phyloP scores from a whole-genome alignment of 495 filamentous ascomycete genomes.

The Chaetomidium leptoderma region DNA sequence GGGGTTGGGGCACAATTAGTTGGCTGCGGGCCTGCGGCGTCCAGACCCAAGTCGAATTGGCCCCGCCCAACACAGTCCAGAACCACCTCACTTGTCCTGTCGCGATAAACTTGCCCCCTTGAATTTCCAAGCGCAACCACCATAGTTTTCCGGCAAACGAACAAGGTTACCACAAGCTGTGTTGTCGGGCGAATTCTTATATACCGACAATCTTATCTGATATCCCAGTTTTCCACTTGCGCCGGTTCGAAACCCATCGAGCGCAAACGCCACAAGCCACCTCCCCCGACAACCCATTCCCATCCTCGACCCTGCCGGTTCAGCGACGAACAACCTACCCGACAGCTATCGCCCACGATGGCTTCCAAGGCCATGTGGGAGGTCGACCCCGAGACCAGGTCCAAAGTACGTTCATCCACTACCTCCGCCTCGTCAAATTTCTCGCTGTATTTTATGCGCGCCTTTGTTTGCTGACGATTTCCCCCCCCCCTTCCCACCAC shows the following conservation, averaged over 20 bases:
- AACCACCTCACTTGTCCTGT: conserved; percentile 1
- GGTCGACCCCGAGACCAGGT: conserved; percentile 91
- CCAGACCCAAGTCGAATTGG: background rate
- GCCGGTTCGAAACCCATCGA: background rate
- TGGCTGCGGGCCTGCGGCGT: background rate
- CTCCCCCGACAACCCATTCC: background rate
- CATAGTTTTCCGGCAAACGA: background rate
- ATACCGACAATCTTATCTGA: background rate
- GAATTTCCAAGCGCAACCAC: background rate
- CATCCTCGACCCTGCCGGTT: background rate
- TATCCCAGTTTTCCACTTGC: background rate
- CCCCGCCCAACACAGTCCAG: conserved; percentile 12
- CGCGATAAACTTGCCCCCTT: background rate
- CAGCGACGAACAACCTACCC: conserved; percentile 15
- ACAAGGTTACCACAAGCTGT: background rate
- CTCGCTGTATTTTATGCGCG: too few relatives aligned
- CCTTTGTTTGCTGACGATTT: background rate
- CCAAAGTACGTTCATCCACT: conserved; percentile 61
- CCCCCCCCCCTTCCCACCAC: background rate
- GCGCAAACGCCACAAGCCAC: conserved; percentile 2
- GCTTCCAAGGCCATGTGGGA: conserved; percentile 77
- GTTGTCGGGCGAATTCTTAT: background rate
- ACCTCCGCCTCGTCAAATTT: background rate
- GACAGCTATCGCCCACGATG: conserved; percentile 31
- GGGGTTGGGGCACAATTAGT: conserved; percentile 2